phyloP scores from a whole-genome alignment of 2,329 filamentous ascomycete genomes.

The Chrysoporthe puriensis region DNA sequence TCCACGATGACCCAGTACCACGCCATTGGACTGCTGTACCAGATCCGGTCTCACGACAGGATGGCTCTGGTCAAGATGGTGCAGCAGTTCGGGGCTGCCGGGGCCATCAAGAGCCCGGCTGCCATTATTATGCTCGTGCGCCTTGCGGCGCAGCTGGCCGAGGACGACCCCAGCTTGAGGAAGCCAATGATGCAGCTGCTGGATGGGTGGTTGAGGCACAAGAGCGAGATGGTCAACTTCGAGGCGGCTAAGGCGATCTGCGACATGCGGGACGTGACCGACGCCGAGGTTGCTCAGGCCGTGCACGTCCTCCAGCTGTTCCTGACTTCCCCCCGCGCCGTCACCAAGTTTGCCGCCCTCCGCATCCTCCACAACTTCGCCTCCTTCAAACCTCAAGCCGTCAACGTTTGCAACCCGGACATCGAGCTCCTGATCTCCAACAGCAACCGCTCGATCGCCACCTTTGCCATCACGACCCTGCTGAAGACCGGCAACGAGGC shows the following conservation, averaged over 20 bases:
- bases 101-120: slow-evolving; percentile 92
- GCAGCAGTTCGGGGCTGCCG: slow-evolving; percentile 93
- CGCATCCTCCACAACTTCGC: slow-evolving; percentile 96
- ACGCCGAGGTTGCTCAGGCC: slow-evolving; percentile 87
- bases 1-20: slow-evolving; percentile 99
- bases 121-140: slow-evolving; percentile 91
- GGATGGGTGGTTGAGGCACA: slow-evolving; percentile 95
- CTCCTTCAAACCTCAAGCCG: slow-evolving; percentile 91
- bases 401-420: slow-evolving; percentile 93
- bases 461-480: slow-evolving; percentile 96
- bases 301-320: slow-evolving; percentile 96
- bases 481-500: slow-evolving; percentile 98
- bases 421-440: slow-evolving; percentile 97
- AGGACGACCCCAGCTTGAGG: slow-evolving; percentile 85
- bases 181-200: slow-evolving; percentile 97
- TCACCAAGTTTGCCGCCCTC: slow-evolving; percentile 97
- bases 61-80: slow-evolving; percentile 99
- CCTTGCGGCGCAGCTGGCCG: slow-evolving; percentile 88
- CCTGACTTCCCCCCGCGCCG: slow-evolving; percentile 90
- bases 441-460: slow-evolving; percentile 95
- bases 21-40: slow-evolving; percentile 94
- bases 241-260: slow-evolving; percentile 98
- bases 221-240: slow-evolving; percentile 99
- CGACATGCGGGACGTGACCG: slow-evolving; percentile 89
- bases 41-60: slow-evolving; percentile 95